Evolutionary conservation across 2,329 filamentous ascomycete genomes (phyloP).

Genomic region (Keithomyces neogunnii): DNA sequence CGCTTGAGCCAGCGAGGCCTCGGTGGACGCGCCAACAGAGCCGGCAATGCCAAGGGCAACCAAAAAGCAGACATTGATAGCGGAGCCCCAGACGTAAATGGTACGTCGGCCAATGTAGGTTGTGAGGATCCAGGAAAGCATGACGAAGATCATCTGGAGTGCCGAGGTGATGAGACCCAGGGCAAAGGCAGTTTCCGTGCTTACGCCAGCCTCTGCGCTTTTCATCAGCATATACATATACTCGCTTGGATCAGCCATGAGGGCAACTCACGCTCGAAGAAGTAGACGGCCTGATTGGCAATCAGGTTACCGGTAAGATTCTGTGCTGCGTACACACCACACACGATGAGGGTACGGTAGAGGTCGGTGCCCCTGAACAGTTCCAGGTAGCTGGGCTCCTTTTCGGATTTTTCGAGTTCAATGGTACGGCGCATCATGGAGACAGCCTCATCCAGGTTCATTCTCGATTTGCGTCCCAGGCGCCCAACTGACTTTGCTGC

Average conservation of each 20-base stretch:
- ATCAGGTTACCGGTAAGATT: conserved; percentile 54
- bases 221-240: not conserved
- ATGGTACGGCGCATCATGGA: conserved; percentile 50
- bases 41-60: conserved; percentile 27
- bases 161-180: conserved; percentile 19
- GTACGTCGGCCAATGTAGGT: conserved; percentile 30
- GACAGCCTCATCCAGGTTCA: conserved; percentile 28
- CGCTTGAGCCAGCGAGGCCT: conserved; percentile 29
- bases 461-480: conserved; percentile 26
- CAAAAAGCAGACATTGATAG: conserved; percentile 23
- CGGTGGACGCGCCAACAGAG: conserved; percentile 19
- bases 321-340: conserved; percentile 49
- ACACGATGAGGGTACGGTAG: conserved; percentile 47
- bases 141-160: conserved; percentile 25
- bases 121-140: conserved; percentile 23
- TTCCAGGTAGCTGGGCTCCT: conserved; percentile 35
- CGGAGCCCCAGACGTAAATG: conserved; percentile 29
- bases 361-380: conserved; percentile 45
- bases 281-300: conserved; percentile 53
- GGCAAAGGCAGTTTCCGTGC: conserved; percentile 12
- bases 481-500: conserved; percentile 37
- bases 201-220: conserved; percentile 12
- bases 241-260: not conserved
- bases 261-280: conserved; percentile 34
- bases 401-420: conserved; percentile 39